Percentiles rank a stretch among this genome's conserved stretches.
Evolutionary conservation across 306 rosid genomes (phyloP).

Genomic region (Mimosa pudica): DNA sequence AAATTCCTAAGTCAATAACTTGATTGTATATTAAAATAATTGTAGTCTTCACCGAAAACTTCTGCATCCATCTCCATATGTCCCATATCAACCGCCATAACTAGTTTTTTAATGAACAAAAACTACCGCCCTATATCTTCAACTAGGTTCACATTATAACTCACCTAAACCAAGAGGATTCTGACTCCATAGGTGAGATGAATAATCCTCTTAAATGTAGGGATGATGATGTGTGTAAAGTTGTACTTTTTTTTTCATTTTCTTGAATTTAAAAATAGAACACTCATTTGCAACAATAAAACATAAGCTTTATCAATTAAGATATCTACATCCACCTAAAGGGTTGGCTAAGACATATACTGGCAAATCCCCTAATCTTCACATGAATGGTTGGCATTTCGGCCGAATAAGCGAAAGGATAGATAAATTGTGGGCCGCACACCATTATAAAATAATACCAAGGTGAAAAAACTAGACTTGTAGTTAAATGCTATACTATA

Average conservation of each 20-base stretch:
- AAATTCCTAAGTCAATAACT: constrained; percentile 18
- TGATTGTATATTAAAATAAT: neutral
- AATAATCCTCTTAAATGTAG: neutral
- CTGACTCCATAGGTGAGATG: neutral
- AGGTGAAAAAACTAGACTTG: neutral
- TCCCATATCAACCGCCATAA: constrained; percentile 13
- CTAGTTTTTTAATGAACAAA: constrained; percentile 22
- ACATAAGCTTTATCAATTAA: neutral
- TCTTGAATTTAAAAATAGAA: neutral
- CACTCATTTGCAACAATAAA: neutral
- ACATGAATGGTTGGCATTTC: neutral
- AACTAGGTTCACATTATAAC: neutral
- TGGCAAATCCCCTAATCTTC: neutral
- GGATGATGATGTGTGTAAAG: neutral
- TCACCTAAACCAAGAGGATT: neutral
- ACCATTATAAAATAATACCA: neutral
- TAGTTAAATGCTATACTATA: neutral
- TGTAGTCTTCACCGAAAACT: neutral
- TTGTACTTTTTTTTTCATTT: neutral
- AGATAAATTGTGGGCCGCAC: neutral
- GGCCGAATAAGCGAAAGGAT: neutral
- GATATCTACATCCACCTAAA: neutral
- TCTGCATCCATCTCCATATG: neutral
- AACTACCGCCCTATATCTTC: constrained; percentile 11
- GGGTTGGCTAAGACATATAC: neutral